Base-by-base conservation (phyloP, 2,329 filamentous ascomycete species). In the Cryoendolithus antarcticus region DNA sequence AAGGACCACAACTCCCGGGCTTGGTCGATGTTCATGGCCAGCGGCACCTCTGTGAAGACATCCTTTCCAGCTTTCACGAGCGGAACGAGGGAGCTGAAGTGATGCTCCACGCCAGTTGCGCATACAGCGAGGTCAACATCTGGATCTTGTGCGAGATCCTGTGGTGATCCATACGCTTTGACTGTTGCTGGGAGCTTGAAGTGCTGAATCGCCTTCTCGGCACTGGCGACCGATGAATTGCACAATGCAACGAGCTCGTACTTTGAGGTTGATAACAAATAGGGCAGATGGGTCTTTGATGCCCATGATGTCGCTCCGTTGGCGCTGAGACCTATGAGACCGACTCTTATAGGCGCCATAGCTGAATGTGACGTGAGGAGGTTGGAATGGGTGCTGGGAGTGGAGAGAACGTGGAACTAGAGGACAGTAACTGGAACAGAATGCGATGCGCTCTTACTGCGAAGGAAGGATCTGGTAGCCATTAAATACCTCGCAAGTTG, bases 241-340 rank as follows among this genome's bases (percentile, higher is more conserved):
- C 65, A 63, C 1, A 73, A 56, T 6, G 69, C 69, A n/a, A 63
- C 61, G 42, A 73, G 64, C 24, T 64, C 54, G 50, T 70, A 72
- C 4, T 60, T 53, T 3, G 56, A 37, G 6, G 66, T 64, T 0
- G 64, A 54, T 0, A 70, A 70, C 2, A 80, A 67, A 51, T 77
- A 78, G 0, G 77, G 73, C 0, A 80, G 65, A 48, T 80, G 76
- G 2, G 69, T 72, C 19, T 51, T 48, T 27, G 59, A 62, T 2
- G 72, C 74, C 75, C 75, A 80, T 5, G 15, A 3, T 5, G 15
- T 19, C 0, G 66, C 65, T 4, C 63, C 65, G 24, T 62, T 62
- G 36, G 70, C 67, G 1, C 71, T 76, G 38, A 78, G 70, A 34
- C 74, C 75, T 42, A 77, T 63, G n/a, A 79, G 61, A 24, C 67